A percentile compares a stretch with the other conserved stretches of the same genome.
Evolutionary conservation across 495 filamentous ascomycete species (phyloP).

Genomic region (Aspergillus incahuasiensis): DNA sequence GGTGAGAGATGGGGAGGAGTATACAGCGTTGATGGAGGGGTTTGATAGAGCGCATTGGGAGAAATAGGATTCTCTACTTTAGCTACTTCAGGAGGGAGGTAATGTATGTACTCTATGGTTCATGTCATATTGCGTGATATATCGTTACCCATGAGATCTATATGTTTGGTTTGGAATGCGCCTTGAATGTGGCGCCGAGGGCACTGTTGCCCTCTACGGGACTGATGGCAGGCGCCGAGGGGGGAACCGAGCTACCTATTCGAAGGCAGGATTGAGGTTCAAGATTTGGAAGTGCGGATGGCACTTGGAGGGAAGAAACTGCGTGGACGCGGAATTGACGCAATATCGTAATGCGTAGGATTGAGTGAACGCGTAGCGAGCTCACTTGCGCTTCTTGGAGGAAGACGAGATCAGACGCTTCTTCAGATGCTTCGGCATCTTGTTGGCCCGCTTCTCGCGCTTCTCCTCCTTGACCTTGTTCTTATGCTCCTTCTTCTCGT

Average conservation of each 20-base stretch:
- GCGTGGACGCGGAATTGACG: neutral
- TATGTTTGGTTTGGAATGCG: neutral
- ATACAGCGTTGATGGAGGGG: constrained; percentile 52
- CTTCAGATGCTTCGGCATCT: constrained; percentile 94
- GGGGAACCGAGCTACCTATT: neutral
- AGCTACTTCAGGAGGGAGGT: neutral
- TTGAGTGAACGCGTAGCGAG: neutral
- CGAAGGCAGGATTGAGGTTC: neutral
- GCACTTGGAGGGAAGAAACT: neutral
- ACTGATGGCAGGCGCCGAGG: neutral
- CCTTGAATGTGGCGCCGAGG: neutral
- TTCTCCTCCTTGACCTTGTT: constrained; percentile 90
- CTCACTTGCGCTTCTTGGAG: constrained; percentile 43
- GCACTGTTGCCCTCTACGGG: neutral
- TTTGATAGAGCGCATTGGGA: constrained; percentile 37
- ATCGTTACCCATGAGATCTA: neutral
- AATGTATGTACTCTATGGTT: neutral
- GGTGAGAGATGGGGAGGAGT: constrained; percentile 53
- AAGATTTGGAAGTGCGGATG: neutral
- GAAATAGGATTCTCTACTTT: neutral
- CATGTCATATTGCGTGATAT: neutral
- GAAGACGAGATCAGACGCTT: constrained; percentile 51
- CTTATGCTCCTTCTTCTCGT: constrained; percentile 84
- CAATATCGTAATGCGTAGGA: neutral
- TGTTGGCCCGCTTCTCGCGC: constrained; percentile 81